phyloP scores from a whole-genome alignment of 306 rosid genomes.

The Delonix regia region DNA sequence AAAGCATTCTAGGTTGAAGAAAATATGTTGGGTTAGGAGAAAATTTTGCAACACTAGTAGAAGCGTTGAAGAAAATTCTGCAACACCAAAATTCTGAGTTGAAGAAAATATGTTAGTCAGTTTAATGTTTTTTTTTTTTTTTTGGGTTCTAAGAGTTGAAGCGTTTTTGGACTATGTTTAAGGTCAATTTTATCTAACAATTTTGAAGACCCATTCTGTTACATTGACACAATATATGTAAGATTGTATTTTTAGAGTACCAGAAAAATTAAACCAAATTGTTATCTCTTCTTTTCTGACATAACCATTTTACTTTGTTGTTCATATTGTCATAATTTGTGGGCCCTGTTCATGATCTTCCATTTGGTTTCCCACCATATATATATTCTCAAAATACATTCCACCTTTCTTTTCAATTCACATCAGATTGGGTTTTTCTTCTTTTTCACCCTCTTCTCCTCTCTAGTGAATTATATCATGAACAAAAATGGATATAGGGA shows the following conservation, averaged over 20 bases:
- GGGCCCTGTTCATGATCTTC: slow-evolving; percentile 42
- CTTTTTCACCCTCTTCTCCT: slow-evolving; percentile 23
- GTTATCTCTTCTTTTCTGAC: not conserved
- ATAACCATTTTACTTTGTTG: not conserved
- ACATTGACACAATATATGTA: not conserved
- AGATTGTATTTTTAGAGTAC: not conserved
- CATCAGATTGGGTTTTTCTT: slow-evolving; percentile 22
- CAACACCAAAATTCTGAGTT: no score
- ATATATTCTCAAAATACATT: slow-evolving; percentile 38
- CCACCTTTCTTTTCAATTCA: slow-evolving; percentile 26
- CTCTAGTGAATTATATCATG: slow-evolving; percentile 21
- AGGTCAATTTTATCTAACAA: not conserved
- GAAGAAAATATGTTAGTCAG: no score
- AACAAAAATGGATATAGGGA: slow-evolving; percentile 62
- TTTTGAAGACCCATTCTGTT: not conserved
- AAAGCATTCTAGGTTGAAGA: no score
- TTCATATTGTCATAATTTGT: slow-evolving; percentile 28
- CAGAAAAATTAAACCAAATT: not conserved
- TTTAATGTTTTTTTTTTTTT: no score
- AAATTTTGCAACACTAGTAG: no score
- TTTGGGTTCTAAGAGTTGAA: not conserved
- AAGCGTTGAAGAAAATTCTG: no score
- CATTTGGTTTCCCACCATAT: slow-evolving; percentile 43
- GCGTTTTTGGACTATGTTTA: not conserved
- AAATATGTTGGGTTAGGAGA: no score